phyloP scores from a whole-genome alignment of 2,329 filamentous ascomycete genomes.

The Beauveria rudraprayagi region DNA sequence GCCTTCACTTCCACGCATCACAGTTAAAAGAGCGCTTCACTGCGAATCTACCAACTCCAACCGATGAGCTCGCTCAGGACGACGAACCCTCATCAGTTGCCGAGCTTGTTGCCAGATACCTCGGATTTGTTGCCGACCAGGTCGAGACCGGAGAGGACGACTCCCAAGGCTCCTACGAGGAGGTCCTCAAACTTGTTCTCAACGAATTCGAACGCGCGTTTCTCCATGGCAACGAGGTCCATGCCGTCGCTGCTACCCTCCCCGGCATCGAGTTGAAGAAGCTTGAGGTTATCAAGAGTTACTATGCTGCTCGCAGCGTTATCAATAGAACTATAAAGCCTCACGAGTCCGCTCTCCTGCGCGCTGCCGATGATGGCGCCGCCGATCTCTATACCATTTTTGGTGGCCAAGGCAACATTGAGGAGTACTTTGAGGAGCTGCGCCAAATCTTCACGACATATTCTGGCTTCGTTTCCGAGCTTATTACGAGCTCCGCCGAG shows the following conservation, averaged over 20 bases:
- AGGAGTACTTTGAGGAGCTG: constrained; percentile 98
- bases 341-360: constrained; percentile 86
- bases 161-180: constrained; percentile 77
- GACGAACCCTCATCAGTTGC: constrained; percentile 95
- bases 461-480: constrained; percentile 78
- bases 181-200: constrained; percentile 83
- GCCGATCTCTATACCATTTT: constrained; percentile 91
- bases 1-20: constrained; percentile 90
- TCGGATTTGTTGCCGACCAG: constrained; percentile 81
- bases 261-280: constrained; percentile 93
- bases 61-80: constrained; percentile 95
- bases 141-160: constrained; percentile 91
- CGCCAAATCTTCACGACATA: constrained; percentile 88
- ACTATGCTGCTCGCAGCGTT: constrained; percentile 82
- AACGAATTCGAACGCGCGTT: constrained; percentile 97
- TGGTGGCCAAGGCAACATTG: constrained; percentile 95
- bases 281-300: constrained; percentile 77
- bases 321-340: constrained; percentile 79
- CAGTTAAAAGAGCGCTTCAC: constrained; percentile 89
- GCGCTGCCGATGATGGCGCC: constrained; percentile 75
- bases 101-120: constrained; percentile 87
- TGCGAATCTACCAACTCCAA: constrained; percentile 76
- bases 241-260: constrained; percentile 75
- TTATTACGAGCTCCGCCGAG: constrained; percentile 73
- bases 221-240: constrained; percentile 90